Evolutionary conservation across 257 asterid genomes (phyloP).

Genomic region (Eustoma russellianum): DNA sequence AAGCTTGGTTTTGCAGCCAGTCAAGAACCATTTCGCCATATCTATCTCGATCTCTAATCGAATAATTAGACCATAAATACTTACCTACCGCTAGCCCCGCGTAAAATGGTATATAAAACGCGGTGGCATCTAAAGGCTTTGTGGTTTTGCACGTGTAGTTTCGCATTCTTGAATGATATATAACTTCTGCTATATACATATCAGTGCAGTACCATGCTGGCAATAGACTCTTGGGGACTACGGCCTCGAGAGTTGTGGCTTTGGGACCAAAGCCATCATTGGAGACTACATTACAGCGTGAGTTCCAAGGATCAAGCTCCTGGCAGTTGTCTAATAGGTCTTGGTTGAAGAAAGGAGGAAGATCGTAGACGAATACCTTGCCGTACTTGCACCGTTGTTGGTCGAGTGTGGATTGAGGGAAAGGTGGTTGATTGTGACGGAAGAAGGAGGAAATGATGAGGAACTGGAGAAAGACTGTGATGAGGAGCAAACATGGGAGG

Average conservation of each 20-base stretch:
- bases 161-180: slow-evolving; percentile 33
- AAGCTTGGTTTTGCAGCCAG: slow-evolving; percentile 43
- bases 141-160: slow-evolving; percentile 39
- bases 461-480: slow-evolving; percentile 2
- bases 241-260: slow-evolving; percentile 18
- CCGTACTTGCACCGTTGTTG: slow-evolving; percentile 5
- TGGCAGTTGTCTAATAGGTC: slow-evolving; percentile 33
- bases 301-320: slow-evolving; percentile 54
- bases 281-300: slow-evolving; percentile 48
- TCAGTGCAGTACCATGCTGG: slow-evolving; percentile 65
- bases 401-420: background rate
- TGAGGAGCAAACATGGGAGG: background rate
- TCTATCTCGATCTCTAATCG: slow-evolving; percentile 33
- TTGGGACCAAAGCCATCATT: slow-evolving; percentile 43
- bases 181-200: slow-evolving; percentile 45
- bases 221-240: slow-evolving; percentile 29
- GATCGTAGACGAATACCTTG: slow-evolving; percentile 44
- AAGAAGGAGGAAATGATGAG: background rate
- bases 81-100: slow-evolving; percentile 76
- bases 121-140: slow-evolving; percentile 45
- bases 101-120: slow-evolving; percentile 53
- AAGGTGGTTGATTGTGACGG: background rate
- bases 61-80: slow-evolving; percentile 49
- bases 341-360: slow-evolving; percentile 43
- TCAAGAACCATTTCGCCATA: slow-evolving; percentile 40